Evolutionary conservation across 2,329 filamentous ascomycete genomes (phyloP).

Genomic region (Pyricularia sp.): DNA sequence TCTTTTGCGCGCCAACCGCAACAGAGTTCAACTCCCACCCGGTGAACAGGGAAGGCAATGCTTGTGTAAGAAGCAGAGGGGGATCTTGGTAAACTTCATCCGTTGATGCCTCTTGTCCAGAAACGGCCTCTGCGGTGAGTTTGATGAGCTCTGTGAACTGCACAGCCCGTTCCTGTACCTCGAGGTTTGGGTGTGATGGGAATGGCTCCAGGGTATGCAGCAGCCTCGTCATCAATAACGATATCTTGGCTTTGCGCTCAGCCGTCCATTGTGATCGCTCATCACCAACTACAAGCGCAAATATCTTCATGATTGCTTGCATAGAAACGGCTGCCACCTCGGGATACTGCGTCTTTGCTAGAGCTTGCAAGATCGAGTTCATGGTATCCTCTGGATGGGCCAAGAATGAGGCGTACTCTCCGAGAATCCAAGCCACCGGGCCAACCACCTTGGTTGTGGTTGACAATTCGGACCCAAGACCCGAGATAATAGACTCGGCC

Average conservation of each 20-base stretch:
- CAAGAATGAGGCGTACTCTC: slow-evolving; percentile 72
- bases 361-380: slow-evolving; percentile 56
- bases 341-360: slow-evolving; percentile 43
- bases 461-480: slow-evolving; percentile 37
- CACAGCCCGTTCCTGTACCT: slow-evolving; percentile 89
- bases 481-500: slow-evolving; percentile 61
- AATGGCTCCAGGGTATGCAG: slow-evolving; percentile 71
- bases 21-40: slow-evolving; percentile 90
- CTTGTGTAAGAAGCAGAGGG: slow-evolving; percentile 77
- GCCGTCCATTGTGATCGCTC: slow-evolving; percentile 55
- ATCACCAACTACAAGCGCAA: slow-evolving; percentile 56
- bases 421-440: slow-evolving; percentile 71
- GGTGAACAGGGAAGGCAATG: slow-evolving; percentile 74
- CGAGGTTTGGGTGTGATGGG: slow-evolving; percentile 69
- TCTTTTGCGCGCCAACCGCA: slow-evolving; percentile 65
- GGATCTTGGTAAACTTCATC: slow-evolving; percentile 47
- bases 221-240: slow-evolving; percentile 68
- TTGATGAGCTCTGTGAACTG: slow-evolving; percentile 86
- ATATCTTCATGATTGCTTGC: slow-evolving; percentile 77
- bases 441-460: slow-evolving; percentile 48
- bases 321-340: slow-evolving; percentile 65
- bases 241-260: slow-evolving; percentile 59
- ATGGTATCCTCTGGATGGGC: slow-evolving; percentile 58
- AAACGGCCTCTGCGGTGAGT: slow-evolving; percentile 68
- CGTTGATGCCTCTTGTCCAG: slow-evolving; percentile 47